These are phyloP conservation scores for Trypanosoma vivax DNA, from an alignment of 208 protist species.

Conservation along the genomic window DNA sequence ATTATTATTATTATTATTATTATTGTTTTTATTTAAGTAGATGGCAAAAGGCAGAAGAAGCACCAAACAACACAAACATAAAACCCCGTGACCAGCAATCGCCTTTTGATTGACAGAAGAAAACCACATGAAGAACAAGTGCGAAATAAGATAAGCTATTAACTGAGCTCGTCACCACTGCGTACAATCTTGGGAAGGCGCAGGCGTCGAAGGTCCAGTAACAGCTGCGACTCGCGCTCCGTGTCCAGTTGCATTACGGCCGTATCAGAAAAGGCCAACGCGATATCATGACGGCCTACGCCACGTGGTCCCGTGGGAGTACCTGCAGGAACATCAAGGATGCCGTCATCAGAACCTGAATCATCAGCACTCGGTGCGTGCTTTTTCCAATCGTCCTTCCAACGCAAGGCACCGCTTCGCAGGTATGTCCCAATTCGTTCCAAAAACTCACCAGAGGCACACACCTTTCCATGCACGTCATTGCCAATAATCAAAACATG, in stretches of 20 bases:
- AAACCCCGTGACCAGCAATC: no score
- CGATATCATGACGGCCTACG: conserved; percentile 17
- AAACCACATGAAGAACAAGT: neutral
- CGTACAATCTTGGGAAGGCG: conserved; percentile 6
- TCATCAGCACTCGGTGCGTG: conserved; percentile 2
- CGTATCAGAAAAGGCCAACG: conserved; percentile 22
- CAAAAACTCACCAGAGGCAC: conserved; percentile 4
- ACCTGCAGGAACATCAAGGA: conserved; percentile 1
- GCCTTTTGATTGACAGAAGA: neutral
- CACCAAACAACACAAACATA: no score
- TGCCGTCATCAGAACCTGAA: conserved; percentile 8
- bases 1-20: no score
- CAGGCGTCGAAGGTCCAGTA: neutral
- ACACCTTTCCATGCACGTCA: conserved; percentile 20
- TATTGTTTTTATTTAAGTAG: no score
- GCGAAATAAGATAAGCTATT: conserved; percentile 1
- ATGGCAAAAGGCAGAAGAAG: no score
- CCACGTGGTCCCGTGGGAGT: neutral
- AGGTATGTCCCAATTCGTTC: conserved; percentile 13
- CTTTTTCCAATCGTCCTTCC: neutral
- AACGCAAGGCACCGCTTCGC: conserved; percentile 3
- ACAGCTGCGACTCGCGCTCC: conserved; percentile 3
- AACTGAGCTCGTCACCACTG: conserved; percentile 8
- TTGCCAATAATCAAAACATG: conserved; percentile 42
- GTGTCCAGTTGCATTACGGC: conserved; percentile 23